Base-by-base conservation (phyloP, 179 eudicot species). In the Spinacia oleracea region DNA sequence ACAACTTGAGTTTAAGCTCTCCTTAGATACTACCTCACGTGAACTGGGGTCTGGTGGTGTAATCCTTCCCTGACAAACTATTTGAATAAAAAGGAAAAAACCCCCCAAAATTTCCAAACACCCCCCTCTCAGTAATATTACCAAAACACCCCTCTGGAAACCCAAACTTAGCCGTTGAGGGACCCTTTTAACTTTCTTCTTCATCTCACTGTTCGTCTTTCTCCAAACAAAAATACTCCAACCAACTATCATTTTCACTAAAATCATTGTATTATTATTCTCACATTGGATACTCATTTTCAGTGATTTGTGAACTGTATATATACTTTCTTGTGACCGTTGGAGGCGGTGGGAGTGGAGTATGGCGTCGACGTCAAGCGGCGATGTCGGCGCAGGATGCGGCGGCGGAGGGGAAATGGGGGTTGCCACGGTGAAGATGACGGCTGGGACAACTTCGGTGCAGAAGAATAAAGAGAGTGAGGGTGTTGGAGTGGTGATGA, bases 121-220 rank as follows among this genome's bases (percentile, higher is more conserved):
- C 23, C 8, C 23, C 23, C 6, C 40, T 15, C 2, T 0, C 35
- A 9, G 35, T 45, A 58, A 66, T 60, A 58, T 79, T 62, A 79
- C 81, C 15, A 79, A 72, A 63, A 62, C 50, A 72, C 32, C 65
- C 81, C 42, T 27, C 11, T 0, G 15, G 10, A 35, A n/a, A 20
- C 43, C 74, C n/a, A n/a, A 60, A 80, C 83, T 76, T 81, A 84
- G 86, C 86, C 86, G 86, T 84, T 84, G 84, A 78, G 84, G 77
- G 81, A 21, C 81, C 84, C 43, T 31, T 40, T 46, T 29, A 32
- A 11, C 12, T 55, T 43, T n/a, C 63, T 25, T 8, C 27, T 20
- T 43, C 31, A 34, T 29, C 73, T 64, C 59, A 45, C 68, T 20
- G 50, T 40, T 21, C 66, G 18, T 50, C 15, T 55, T 53, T 27